phyloP scores from a whole-genome alignment of 2,329 filamentous ascomycete genomes.

The Epichloe sibirici region DNA sequence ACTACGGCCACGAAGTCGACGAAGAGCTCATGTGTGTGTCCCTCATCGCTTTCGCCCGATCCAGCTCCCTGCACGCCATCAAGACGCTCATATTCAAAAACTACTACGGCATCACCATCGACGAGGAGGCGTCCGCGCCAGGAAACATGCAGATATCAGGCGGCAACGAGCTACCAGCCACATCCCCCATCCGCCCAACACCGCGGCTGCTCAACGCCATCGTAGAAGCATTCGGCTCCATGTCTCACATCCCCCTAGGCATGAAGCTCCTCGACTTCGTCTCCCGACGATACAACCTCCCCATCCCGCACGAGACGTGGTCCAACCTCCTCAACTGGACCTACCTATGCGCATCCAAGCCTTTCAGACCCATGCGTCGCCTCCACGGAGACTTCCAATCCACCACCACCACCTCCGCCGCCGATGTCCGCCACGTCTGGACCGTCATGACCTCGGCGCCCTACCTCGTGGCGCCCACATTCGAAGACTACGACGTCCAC shows the following conservation, averaged over 20 bases:
- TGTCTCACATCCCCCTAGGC: slow-evolving; percentile 47
- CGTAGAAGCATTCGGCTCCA: slow-evolving; percentile 57
- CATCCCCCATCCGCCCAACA: slow-evolving; percentile 47
- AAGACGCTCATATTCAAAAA: slow-evolving; percentile 19
- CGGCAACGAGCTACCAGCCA: slow-evolving; percentile 27
- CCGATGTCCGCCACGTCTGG: slow-evolving; percentile 43
- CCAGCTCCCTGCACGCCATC: slow-evolving; percentile 22
- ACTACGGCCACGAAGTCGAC: slow-evolving; percentile 18
- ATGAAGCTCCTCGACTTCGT: slow-evolving; percentile 50
- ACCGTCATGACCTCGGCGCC: slow-evolving; percentile 45
- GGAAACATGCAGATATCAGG: slow-evolving; percentile 16
- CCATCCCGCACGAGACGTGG: slow-evolving; percentile 49
- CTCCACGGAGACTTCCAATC: slow-evolving; percentile 15
- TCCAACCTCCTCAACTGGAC: slow-evolving; percentile 55
- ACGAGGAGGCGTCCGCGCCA: slow-evolving; percentile 6
- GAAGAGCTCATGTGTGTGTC: slow-evolving; percentile 28
- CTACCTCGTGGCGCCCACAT: slow-evolving; percentile 42
- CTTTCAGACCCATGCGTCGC: slow-evolving; percentile 24
- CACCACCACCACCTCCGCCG: slow-evolving; percentile 23
- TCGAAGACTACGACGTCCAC: slow-evolving; percentile 40
- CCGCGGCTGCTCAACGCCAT: slow-evolving; percentile 48
- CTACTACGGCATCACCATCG: slow-evolving; percentile 19
- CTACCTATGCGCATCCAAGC: slow-evolving; percentile 39
- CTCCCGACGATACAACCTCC: slow-evolving; percentile 44
- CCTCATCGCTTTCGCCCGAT: slow-evolving; percentile 30